Evolutionary conservation across 495 filamentous ascomycete species (phyloP).

Genomic region (Sabuloglossum arenarium): DNA sequence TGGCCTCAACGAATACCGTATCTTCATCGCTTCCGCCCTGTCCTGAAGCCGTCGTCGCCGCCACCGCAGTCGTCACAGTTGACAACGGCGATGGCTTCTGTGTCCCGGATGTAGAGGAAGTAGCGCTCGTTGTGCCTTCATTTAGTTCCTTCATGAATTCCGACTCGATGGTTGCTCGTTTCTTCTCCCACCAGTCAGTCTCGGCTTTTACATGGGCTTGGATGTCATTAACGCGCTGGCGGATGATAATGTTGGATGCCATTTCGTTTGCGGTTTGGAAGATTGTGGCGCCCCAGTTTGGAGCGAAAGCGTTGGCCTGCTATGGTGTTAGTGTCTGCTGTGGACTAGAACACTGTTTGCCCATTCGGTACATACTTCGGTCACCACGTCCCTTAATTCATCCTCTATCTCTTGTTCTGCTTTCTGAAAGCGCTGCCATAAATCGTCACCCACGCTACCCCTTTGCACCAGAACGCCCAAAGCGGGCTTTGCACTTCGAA

Average conservation of each 20-base stretch:
- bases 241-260: conserved; percentile 42
- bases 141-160: conserved; percentile 77
- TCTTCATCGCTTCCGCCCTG: conserved; percentile 53
- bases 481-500: conserved; percentile 69
- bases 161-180: conserved; percentile 47
- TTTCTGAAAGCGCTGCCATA: conserved; percentile 77
- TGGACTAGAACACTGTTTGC: not conserved
- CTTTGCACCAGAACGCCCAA: conserved; percentile 63
- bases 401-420: conserved; percentile 98
- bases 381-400: conserved; percentile 79
- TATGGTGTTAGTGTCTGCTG: not conserved
- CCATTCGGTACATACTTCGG: conserved; percentile 39
- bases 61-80: too few species aligned
- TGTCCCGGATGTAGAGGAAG: conserved; percentile 7
- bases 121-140: conserved; percentile 18
- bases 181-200: conserved; percentile 78
- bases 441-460: conserved; percentile 85
- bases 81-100: conserved; percentile 2
- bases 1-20: conserved; percentile 60
- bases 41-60: conserved; percentile 9
- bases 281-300: conserved; percentile 80
- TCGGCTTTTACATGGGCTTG: conserved; percentile 47
- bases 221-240: conserved; percentile 38
- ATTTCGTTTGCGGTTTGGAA: conserved; percentile 90
- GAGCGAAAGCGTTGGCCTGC: conserved; percentile 68